Evolutionary conservation across 306 rosid species (phyloP).

Genomic region (Lotus japonicus): DNA sequence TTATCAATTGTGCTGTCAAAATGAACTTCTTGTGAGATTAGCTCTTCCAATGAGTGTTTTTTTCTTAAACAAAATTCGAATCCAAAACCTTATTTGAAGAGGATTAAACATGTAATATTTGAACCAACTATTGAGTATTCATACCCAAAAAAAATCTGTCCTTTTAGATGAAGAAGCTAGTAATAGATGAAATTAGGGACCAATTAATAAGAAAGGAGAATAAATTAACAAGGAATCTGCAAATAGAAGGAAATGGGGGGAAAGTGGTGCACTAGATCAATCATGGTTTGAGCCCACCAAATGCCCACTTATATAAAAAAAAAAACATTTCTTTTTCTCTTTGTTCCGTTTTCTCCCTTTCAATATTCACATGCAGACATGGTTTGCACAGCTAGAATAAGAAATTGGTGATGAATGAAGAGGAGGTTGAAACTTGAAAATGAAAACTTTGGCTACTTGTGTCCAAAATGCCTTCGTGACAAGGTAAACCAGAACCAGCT

Average conservation of each 20-base stretch:
- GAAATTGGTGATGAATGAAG: conserved; percentile 13
- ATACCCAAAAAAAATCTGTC: background rate
- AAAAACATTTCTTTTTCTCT: background rate
- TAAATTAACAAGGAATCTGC: conserved; percentile 24
- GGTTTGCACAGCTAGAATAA: conserved; percentile 26
- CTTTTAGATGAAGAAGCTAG: conserved; percentile 19
- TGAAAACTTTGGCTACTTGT: conserved; percentile 32
- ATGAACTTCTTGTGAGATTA: too few species aligned
- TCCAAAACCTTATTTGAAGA: too few species aligned
- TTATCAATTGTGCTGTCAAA: too few species aligned
- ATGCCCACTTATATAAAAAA: conserved; percentile 35
- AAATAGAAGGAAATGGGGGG: conserved; percentile 47
- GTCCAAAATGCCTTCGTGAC: conserved; percentile 49
- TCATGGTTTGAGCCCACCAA: conserved; percentile 57
- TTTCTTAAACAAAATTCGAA: too few species aligned
- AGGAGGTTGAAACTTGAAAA: conserved; percentile 8
- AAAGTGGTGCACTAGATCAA: conserved; percentile 47
- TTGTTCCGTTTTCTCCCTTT: conserved; percentile 10
- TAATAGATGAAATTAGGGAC: conserved; percentile 9
- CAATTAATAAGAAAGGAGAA: conserved; percentile 21
- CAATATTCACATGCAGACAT: conserved; percentile 78
- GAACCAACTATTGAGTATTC: background rate
- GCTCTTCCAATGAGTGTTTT: too few species aligned
- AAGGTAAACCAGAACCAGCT: conserved; percentile 36
- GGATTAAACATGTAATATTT: too few species aligned